These are phyloP conservation scores for Populus euphratica DNA, from an alignment of 345 rosid genomes.

Conservation along the genomic window DNA sequence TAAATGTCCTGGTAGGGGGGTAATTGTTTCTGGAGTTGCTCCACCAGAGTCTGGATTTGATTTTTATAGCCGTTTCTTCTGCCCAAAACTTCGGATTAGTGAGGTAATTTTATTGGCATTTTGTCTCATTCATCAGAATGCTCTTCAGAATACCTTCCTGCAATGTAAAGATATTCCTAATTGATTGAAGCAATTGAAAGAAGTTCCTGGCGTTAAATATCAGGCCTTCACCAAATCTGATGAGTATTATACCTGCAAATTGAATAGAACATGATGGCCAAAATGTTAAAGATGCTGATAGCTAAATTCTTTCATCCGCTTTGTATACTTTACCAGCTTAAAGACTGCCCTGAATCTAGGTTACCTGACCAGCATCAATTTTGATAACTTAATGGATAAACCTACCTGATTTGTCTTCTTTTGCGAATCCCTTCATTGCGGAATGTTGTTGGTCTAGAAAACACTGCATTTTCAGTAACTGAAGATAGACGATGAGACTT, in stretches of 20 bases:
- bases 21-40: constrained; percentile 55
- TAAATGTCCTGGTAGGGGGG: constrained; percentile 51
- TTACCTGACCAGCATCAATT: not conserved
- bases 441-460: not conserved
- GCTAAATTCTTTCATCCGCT: not conserved
- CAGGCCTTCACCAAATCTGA: not conserved
- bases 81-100: constrained; percentile 56
- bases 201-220: not conserved
- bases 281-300: not conserved
- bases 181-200: not conserved
- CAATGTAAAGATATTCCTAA: not conserved
- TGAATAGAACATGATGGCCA: not conserved
- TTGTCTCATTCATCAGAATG: not conserved
- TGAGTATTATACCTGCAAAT: not conserved
- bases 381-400: not conserved
- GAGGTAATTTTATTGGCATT: constrained; percentile 45
- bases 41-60: constrained; percentile 57
- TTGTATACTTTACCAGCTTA: not conserved
- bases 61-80: constrained; percentile 62
- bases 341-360: not conserved
- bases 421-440: not conserved
- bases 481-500: no score
- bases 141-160: not conserved
- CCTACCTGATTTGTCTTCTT: not conserved
- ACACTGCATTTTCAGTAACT: no score